Evolutionary conservation across 2,329 filamentous ascomycete species (phyloP), one percentile per base, ranked within the genome.

Genomic region (Tricladium varicosporioides): DNA sequence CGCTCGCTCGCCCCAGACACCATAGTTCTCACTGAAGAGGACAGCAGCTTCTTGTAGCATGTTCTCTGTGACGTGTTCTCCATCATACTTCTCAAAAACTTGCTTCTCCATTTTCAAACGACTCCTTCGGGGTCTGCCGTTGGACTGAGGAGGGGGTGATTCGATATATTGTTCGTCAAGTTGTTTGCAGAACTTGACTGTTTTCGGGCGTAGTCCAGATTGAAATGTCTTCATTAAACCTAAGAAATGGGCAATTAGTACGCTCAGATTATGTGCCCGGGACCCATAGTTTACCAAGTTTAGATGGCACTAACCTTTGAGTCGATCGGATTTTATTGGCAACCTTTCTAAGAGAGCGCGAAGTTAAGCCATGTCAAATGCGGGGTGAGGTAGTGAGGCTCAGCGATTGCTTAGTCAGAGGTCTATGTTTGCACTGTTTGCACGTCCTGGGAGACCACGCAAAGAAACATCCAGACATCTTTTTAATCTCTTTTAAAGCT

Each of bases 51-150:
- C 47, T 33, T 49, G 19, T 49, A 49, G 27, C 47, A 49, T 49
- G 47, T 11, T 32, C 19, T 49, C 47, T 27, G 47, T 49, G 47
- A 74, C 58, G 47, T 70, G 40, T 48, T 60, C 61, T 55, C 62
- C 62, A 43, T 63, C 51, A 57, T 65, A 72, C 45, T 19, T 65
- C 61, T 71, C 63, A 61, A 62, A 69, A 46, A 68, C 48, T 51
- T 60, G 63, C 58, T 63, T 62, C 44, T 62, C 58, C 65, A 69
- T 67, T 59, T 62, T 67, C 49, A 57, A 57, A 50, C 54, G 54
- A 49, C 54, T 57, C 18, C 49, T 45, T 57, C 48, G 49, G 53
- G 46, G 53, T 51, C 53, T 56, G 46, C 46, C 45, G 53, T 51
- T 31, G 18, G 8, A 40, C 53, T 5, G 48, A 43, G 15, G 43